These are phyloP conservation scores for Komagataella mondaviorum DNA, from an alignment of 805 yeast genomes.

Conservation along the genomic window DNA sequence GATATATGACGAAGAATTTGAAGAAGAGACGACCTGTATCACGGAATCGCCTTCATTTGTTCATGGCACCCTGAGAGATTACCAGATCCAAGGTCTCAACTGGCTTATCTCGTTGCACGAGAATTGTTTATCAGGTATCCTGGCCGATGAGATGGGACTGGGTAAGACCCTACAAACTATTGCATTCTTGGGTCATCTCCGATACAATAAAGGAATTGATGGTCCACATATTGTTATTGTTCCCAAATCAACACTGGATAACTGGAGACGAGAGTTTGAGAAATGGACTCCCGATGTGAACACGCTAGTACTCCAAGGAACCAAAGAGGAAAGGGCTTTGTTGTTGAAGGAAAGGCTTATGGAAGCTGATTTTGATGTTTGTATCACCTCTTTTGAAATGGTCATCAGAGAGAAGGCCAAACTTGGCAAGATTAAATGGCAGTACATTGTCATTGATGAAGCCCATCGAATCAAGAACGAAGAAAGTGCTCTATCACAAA, in stretches of 20 bases:
- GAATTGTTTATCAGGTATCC: slow-evolving; percentile 58
- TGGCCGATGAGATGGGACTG: slow-evolving; percentile 81
- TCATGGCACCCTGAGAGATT: slow-evolving; percentile 52
- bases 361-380: slow-evolving; percentile 58
- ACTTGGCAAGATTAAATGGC: slow-evolving; percentile 58
- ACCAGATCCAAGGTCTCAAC: slow-evolving; percentile 70
- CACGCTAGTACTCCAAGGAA: slow-evolving; percentile 61
- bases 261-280: slow-evolving; percentile 68
- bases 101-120: slow-evolving; percentile 63
- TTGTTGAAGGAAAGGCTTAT: slow-evolving; percentile 36
- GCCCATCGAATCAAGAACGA: slow-evolving; percentile 79
- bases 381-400: slow-evolving; percentile 62
- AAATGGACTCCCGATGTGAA: slow-evolving; percentile 74
- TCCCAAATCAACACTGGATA: slow-evolving; percentile 71
- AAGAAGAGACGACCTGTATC: slow-evolving; percentile 15
- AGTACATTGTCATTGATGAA: slow-evolving; percentile 68
- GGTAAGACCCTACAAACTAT: slow-evolving; percentile 77
- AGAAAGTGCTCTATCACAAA: slow-evolving; percentile 24
- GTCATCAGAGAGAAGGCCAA: slow-evolving; percentile 63
- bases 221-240: slow-evolving; percentile 72
- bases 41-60: slow-evolving; percentile 38
- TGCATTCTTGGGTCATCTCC: slow-evolving; percentile 57
- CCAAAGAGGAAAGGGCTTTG: slow-evolving; percentile 49
- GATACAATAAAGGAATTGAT: slow-evolving; percentile 41
- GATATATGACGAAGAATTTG: slow-evolving; percentile 29